phyloP scores from a whole-genome alignment of 805 yeast species.

The Schizosaccharomyces pombe region DNA sequence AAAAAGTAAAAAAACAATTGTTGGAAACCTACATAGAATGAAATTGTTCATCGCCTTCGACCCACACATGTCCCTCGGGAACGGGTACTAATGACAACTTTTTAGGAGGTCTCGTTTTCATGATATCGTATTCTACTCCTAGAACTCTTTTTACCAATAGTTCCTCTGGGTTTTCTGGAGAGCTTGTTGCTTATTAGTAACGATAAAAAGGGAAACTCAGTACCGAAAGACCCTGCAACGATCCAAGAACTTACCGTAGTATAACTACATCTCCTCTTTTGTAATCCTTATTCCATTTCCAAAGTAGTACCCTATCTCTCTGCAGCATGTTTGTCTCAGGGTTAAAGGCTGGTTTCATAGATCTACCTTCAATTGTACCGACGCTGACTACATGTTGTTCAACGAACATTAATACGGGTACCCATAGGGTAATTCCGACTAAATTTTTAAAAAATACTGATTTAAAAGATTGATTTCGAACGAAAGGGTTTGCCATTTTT shows the following conservation, averaged over 20 bases:
- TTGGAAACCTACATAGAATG: background rate
- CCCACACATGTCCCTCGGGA: constrained; percentile 4
- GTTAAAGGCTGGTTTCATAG: constrained; percentile 4
- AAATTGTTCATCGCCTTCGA: constrained; percentile 5
- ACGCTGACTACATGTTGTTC: background rate
- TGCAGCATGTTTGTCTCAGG: constrained; percentile 3
- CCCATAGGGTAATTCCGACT: background rate
- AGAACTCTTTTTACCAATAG: background rate
- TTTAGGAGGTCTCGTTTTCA: constrained; percentile 1
- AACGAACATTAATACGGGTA: background rate
- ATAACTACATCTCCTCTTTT: constrained; percentile 2
- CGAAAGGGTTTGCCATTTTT: background rate
- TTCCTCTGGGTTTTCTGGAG: background rate
- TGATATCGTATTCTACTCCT: background rate
- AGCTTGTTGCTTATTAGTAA: background rate
- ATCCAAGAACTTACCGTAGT: constrained; percentile 3
- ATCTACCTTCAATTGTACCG: background rate
- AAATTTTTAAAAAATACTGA: background rate
- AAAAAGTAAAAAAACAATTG: background rate
- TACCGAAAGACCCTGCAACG: no score
- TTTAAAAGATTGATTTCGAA: background rate
- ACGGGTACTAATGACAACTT: background rate
- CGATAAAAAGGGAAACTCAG: background rate
- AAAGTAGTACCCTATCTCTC: background rate
- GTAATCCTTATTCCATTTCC: background rate